Evolutionary conservation across 2,329 filamentous ascomycete species (phyloP).

Genomic region (Trichoderma pleuroti): DNA sequence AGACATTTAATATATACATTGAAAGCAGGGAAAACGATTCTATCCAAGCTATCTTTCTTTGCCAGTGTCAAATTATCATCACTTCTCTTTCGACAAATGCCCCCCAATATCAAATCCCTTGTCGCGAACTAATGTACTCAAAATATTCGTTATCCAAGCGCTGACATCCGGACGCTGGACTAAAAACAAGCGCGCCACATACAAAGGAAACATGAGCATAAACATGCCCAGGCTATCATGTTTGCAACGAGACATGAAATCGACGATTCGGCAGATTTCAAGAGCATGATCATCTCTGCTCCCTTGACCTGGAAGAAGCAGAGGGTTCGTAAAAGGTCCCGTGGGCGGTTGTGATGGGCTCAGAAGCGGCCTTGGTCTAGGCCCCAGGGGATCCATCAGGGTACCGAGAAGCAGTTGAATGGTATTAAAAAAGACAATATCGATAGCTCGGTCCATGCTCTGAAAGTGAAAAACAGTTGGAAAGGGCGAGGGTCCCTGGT

Average conservation of each 20-base stretch:
- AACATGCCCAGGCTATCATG: background rate
- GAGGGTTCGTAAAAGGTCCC: background rate
- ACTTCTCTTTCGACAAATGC: background rate
- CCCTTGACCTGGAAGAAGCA: background rate
- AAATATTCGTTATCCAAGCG: background rate
- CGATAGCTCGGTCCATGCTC: background rate
- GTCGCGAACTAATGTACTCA: background rate
- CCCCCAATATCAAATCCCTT: background rate
- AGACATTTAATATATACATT: background rate
- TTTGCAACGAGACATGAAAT: background rate
- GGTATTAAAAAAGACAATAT: background rate
- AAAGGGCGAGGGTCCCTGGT: background rate
- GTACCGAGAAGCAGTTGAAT: background rate
- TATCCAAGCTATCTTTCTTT: background rate
- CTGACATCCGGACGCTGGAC: background rate
- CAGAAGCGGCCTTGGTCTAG: background rate
- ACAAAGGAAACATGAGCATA: constrained; percentile 2
- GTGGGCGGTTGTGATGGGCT: background rate
- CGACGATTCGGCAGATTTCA: background rate
- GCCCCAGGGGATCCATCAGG: background rate
- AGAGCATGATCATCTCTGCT: background rate
- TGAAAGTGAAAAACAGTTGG: background rate
- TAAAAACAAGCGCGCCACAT: background rate
- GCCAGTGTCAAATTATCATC: background rate
- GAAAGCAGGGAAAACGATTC: background rate